A percentile compares a stretch with the other conserved stretches of the same genome.
phyloP scores from a whole-genome alignment of 2,329 filamentous ascomycete species.

The Coniochaeta sp. region DNA sequence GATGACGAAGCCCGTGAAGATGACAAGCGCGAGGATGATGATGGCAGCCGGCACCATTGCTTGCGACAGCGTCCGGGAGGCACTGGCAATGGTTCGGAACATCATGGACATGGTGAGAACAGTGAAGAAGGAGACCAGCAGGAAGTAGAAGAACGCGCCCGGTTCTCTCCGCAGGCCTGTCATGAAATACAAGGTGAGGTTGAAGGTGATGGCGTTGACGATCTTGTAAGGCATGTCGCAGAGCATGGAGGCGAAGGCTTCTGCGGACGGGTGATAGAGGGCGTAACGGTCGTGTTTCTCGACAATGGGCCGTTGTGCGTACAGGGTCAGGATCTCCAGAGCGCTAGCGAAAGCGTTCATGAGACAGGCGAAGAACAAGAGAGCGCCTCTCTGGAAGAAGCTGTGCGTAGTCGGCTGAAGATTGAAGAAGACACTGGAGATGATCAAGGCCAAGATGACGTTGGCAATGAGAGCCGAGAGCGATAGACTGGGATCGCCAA shows the following conservation, averaged over 20 bases:
- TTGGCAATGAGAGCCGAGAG: slow-evolving; percentile 64
- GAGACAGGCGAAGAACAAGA: slow-evolving; percentile 82
- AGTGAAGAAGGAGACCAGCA: slow-evolving; percentile 65
- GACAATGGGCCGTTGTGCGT: slow-evolving; percentile 83
- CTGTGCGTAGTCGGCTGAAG: slow-evolving; percentile 55
- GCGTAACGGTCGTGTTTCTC: slow-evolving; percentile 85
- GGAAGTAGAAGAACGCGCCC: slow-evolving; percentile 78
- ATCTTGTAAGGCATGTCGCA: slow-evolving; percentile 81
- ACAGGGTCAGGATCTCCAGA: slow-evolving; percentile 79
- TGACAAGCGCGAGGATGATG: slow-evolving; percentile 58
- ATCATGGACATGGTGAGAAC: slow-evolving; percentile 79
- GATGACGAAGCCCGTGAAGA: slow-evolving; percentile 64
- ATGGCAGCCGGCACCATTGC: slow-evolving; percentile 54
- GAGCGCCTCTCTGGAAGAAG: slow-evolving; percentile 71
- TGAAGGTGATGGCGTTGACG: slow-evolving; percentile 67
- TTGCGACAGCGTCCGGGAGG: slow-evolving; percentile 62
- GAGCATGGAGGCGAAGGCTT: slow-evolving; percentile 82
- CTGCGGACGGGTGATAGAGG: slow-evolving; percentile 81
- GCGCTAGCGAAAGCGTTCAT: slow-evolving; percentile 79
- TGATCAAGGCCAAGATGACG: slow-evolving; percentile 66
- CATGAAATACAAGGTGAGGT: slow-evolving; percentile 80
- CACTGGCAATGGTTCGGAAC: slow-evolving; percentile 73
- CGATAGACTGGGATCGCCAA: slow-evolving; percentile 69
- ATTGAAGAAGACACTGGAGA: slow-evolving; percentile 77
- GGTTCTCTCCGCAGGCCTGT: slow-evolving; percentile 68